Evolutionary conservation across 2,329 filamentous ascomycete genomes (phyloP).

Genomic region (Sodiomyces alkalinus): DNA sequence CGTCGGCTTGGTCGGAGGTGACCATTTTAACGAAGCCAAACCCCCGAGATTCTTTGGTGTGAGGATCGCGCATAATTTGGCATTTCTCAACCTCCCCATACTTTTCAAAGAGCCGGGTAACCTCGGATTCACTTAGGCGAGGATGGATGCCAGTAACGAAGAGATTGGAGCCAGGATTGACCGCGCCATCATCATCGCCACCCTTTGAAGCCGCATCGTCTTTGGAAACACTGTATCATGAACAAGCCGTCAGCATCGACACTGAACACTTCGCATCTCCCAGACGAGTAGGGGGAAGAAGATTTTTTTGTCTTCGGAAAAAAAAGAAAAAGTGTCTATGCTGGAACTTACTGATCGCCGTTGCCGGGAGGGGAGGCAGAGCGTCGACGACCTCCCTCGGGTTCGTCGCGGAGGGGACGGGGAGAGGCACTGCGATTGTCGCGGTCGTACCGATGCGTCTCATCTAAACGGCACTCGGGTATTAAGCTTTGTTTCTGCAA

Average conservation of each 20-base stretch:
- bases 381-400: slow-evolving; percentile 42
- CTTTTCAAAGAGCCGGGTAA: slow-evolving; percentile 93
- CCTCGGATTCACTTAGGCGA: slow-evolving; percentile 74
- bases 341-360: slow-evolving; percentile 29
- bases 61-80: slow-evolving; percentile 98
- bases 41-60: slow-evolving; percentile 95
- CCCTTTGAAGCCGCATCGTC: slow-evolving; percentile 34
- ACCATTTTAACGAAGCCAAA: slow-evolving; percentile 99
- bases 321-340: not conserved
- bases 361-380: slow-evolving; percentile 46
- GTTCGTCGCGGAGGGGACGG: slow-evolving; percentile 44
- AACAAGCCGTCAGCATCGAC: too few species aligned
- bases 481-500: not conserved
- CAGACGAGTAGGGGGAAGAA: slow-evolving; percentile 1
- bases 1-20: slow-evolving; percentile 85
- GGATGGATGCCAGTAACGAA: slow-evolving; percentile 98
- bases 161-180: slow-evolving; percentile 93
- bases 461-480: slow-evolving; percentile 41
- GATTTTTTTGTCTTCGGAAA: not conserved
- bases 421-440: slow-evolving; percentile 53
- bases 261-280: too few species aligned
- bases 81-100: slow-evolving; percentile 98
- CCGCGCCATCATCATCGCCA: slow-evolving; percentile 55
- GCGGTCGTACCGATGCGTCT: slow-evolving; percentile 49
- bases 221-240: slow-evolving; percentile 27